A percentile compares a stretch with the other conserved stretches of the same genome.
Evolutionary conservation across 345 rosid genomes (phyloP).

Genomic region (Excoecaria cochinchinensis): DNA sequence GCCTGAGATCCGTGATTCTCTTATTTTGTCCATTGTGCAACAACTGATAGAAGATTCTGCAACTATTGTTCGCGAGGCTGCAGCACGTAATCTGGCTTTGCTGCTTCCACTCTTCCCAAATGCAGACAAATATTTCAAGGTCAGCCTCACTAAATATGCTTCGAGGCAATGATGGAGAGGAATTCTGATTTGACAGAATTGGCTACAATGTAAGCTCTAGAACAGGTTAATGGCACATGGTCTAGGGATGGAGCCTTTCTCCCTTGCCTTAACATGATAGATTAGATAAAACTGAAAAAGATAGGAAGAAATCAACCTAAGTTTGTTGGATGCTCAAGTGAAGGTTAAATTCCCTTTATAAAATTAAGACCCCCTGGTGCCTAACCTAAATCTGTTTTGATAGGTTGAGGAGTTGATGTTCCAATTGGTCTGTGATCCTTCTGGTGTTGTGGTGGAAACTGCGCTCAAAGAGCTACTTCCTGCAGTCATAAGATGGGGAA

Average conservation of each 20-base stretch:
- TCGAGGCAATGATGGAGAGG: conserved; percentile 72
- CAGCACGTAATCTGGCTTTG: conserved; percentile 86
- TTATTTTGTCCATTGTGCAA: conserved; percentile 86
- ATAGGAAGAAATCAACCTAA: conserved; percentile 14
- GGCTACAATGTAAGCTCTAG: conserved; percentile 73
- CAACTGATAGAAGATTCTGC: conserved; percentile 95
- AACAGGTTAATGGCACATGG: conserved; percentile 61
- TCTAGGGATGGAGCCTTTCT: conserved; percentile 49
- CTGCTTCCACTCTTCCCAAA: conserved; percentile 90
- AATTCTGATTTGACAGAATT: conserved; percentile 72
- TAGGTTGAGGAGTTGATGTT: conserved; percentile 98
- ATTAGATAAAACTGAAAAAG: conserved; percentile 26
- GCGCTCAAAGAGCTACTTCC: conserved; percentile 83
- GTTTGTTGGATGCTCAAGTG: conserved; percentile 27
- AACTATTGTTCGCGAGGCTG: conserved; percentile 91
- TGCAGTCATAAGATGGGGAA: conserved; percentile 80
- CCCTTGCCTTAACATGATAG: conserved; percentile 42
- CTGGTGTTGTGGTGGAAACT: conserved; percentile 93
- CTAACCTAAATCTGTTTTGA: conserved; percentile 30
- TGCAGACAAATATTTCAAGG: conserved; percentile 99
- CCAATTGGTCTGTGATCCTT: conserved; percentile 84
- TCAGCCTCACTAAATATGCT: conserved; percentile 81
- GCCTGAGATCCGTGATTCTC: conserved; percentile 95
- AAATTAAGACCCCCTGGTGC: conserved; percentile 23
- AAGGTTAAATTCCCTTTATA: neutral